A percentile compares a stretch with the other conserved stretches of the same genome.
Evolutionary conservation across 2,329 filamentous ascomycete genomes (phyloP).

Genomic region (Zasmidium cellare): DNA sequence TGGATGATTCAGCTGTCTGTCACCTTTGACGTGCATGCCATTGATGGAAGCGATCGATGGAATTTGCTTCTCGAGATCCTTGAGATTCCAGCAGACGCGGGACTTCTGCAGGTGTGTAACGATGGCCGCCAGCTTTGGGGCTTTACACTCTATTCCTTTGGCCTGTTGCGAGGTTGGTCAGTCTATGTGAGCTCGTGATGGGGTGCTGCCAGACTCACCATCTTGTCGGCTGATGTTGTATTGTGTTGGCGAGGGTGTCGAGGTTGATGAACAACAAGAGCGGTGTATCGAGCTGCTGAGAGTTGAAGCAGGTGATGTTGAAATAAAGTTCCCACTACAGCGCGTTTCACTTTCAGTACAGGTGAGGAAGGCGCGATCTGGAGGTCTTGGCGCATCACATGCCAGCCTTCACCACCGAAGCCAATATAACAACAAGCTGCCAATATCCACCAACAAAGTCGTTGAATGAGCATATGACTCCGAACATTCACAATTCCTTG

Average conservation of each 20-base stretch:
- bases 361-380: slow-evolving; percentile 1
- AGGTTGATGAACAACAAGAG: not conserved
- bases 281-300: not conserved
- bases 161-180: slow-evolving; percentile 34
- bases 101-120: slow-evolving; percentile 61
- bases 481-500: slow-evolving; percentile 20
- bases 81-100: slow-evolving; percentile 63
- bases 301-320: slow-evolving; percentile 7
- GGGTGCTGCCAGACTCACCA: slow-evolving; percentile 7
- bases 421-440: not conserved
- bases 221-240: slow-evolving; percentile 3
- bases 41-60: slow-evolving; percentile 64
- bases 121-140: slow-evolving; percentile 59
- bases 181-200: not conserved
- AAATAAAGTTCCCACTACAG: no score
- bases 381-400: not conserved
- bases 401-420: no score
- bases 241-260: not conserved
- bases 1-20: no score
- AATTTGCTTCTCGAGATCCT: slow-evolving; percentile 66
- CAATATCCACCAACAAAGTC: no score
- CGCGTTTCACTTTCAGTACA: not conserved
- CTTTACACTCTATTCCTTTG: slow-evolving; percentile 58
- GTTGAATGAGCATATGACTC: no score
- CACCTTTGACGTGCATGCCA: slow-evolving; percentile 55